A percentile compares a stretch with the other conserved stretches of the same genome.
Evolutionary conservation across 768 basidiomycete genomes (phyloP).

Genomic region (Lactarius hengduanensis): DNA sequence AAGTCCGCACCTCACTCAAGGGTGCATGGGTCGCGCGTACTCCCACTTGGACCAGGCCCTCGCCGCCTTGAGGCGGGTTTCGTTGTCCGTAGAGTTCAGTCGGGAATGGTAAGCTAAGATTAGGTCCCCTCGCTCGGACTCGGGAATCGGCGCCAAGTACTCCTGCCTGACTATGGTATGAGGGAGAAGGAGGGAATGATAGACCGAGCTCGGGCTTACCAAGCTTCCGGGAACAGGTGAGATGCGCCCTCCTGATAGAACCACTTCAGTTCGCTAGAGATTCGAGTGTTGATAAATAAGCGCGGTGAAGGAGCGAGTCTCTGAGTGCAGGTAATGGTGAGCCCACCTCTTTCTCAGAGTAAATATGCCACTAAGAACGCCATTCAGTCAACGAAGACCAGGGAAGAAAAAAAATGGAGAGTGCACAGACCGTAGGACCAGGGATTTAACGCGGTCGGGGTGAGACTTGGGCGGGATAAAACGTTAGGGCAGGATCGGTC

Average conservation of each 20-base stretch:
- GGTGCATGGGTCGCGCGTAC: slow-evolving; percentile 45
- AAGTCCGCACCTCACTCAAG: not conserved
- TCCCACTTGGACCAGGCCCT: slow-evolving; percentile 92
- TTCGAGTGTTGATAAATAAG: not conserved
- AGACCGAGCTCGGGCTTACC: slow-evolving; percentile 42
- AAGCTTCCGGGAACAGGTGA: slow-evolving; percentile 85
- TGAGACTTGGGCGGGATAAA: slow-evolving; percentile 50
- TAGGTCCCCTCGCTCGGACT: slow-evolving; percentile 74
- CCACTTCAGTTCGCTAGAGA: slow-evolving; percentile 75
- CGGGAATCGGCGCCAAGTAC: slow-evolving; percentile 77
- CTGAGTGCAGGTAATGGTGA: not conserved
- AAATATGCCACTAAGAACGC: slow-evolving; percentile 71
- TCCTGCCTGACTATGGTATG: slow-evolving; percentile 61
- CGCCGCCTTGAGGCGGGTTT: slow-evolving; percentile 63
- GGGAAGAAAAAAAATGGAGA: not conserved
- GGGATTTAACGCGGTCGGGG: slow-evolving; percentile 74
- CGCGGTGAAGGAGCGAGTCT: not conserved
- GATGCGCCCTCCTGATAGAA: slow-evolving; percentile 90
- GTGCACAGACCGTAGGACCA: slow-evolving; percentile 64
- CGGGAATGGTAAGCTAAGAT: slow-evolving; percentile 81
- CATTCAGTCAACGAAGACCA: slow-evolving; percentile 5
- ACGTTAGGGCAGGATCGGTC: not conserved
- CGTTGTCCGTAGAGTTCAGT: slow-evolving; percentile 69
- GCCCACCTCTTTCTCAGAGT: slow-evolving; percentile 72
- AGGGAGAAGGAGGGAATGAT: not conserved